phyloP scores from a whole-genome alignment of 176 grass and related monocot species.

The Musa schizocarpa region DNA sequence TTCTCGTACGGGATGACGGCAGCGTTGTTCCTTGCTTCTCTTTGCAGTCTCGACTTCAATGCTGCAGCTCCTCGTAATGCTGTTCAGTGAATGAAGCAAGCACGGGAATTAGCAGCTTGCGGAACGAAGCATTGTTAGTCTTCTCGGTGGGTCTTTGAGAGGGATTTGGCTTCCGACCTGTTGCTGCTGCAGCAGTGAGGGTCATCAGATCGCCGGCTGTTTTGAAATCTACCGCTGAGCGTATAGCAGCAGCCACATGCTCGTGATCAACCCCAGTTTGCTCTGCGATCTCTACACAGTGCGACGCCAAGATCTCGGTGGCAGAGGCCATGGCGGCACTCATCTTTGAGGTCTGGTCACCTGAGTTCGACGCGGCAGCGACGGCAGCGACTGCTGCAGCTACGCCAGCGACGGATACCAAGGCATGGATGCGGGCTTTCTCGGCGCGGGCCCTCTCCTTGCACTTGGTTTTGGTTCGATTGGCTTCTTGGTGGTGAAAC shows the following conservation, averaged over 20 bases:
- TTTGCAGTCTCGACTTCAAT: constrained; percentile 63
- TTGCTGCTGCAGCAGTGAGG: constrained; percentile 78
- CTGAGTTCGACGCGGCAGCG: constrained; percentile 24
- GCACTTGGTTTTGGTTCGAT: constrained; percentile 31
- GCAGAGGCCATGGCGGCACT: constrained; percentile 64
- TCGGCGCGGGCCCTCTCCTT: constrained; percentile 80
- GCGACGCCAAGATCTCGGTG: constrained; percentile 71
- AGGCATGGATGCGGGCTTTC: constrained; percentile 66
- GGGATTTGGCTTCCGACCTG: constrained; percentile 34
- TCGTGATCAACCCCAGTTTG: constrained; percentile 57
- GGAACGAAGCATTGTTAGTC: neutral
- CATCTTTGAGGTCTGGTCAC: constrained; percentile 40
- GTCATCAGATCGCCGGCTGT: constrained; percentile 78
- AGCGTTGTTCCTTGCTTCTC: constrained; percentile 58
- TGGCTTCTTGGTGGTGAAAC: constrained; percentile 69
- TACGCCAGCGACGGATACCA: constrained; percentile 74
- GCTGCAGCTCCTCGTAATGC: constrained; percentile 76
- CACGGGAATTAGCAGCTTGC: neutral
- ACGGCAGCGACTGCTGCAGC: constrained; percentile 71
- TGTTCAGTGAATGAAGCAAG: constrained; percentile 10
- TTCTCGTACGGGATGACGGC: constrained; percentile 80
- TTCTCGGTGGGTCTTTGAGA: neutral
- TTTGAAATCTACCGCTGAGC: constrained; percentile 53
- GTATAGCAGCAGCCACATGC: constrained; percentile 56
- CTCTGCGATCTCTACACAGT: constrained; percentile 80